Evolutionary conservation across 106 monocot genomes (phyloP).

Genomic region (Dioscorea dumetorum): DNA sequence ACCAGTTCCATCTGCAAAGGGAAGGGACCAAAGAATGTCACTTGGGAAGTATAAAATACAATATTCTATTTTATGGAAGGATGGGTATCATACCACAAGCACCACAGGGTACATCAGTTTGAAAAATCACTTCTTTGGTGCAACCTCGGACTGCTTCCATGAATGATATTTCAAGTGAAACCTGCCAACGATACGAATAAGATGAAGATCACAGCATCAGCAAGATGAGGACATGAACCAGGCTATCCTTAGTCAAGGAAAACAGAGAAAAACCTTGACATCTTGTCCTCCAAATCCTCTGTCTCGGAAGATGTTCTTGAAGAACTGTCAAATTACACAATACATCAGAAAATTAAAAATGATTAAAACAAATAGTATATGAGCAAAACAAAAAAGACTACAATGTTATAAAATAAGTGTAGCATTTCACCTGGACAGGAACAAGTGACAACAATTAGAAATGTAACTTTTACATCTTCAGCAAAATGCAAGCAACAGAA

Average conservation of each 20-base stretch:
- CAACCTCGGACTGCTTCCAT: constrained; percentile 86
- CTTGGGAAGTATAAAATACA: background rate
- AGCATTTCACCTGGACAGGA: no score
- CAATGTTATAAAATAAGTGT: no score
- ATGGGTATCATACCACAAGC: constrained; percentile 65
- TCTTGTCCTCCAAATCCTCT: constrained; percentile 55
- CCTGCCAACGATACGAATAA: constrained; percentile 20
- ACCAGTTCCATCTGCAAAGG: constrained; percentile 69
- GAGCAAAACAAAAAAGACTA: no score
- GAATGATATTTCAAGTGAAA: constrained; percentile 70
- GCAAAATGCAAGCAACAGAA: no score
- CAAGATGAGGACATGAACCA: background rate
- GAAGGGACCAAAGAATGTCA: background rate
- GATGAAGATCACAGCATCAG: background rate
- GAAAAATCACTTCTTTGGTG: constrained; percentile 49
- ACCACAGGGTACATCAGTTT: constrained; percentile 48
- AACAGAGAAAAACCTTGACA: constrained; percentile 42
- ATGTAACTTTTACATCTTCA: no score
- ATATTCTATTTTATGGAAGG: background rate
- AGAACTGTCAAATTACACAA: constrained; percentile 25
- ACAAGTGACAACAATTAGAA: no score
- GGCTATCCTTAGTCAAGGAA: background rate
- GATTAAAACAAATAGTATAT: no score
- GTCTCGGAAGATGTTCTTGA: constrained; percentile 39
- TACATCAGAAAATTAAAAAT: background rate